Conservation (phyloP, 2,329 filamentous ascomycete species). For the Juglanconis oblonga region DNA sequence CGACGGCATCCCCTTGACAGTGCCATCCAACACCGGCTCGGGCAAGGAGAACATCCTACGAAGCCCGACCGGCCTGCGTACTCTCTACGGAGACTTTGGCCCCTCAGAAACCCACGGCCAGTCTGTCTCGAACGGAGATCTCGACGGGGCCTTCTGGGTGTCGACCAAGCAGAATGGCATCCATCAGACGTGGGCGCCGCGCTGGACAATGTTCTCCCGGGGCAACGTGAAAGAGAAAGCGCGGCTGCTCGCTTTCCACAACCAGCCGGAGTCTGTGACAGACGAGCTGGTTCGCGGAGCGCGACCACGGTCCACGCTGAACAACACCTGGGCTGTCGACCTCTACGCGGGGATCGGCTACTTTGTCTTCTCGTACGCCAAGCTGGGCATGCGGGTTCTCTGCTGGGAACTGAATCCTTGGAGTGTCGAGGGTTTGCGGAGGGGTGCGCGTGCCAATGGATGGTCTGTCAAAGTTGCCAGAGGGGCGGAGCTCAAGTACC, state of each 20-base stretch:
- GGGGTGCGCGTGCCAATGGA: slow-evolving; percentile 69
- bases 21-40: slow-evolving; percentile 4
- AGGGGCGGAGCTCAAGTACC: slow-evolving; percentile 34
- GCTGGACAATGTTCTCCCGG: slow-evolving; percentile 91
- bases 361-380: slow-evolving; percentile 82
- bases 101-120: slow-evolving; percentile 29
- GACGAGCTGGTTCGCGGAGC: neutral
- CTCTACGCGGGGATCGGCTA: slow-evolving; percentile 93
- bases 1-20: slow-evolving; percentile 55
- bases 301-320: slow-evolving; percentile 19
- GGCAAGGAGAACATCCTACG: slow-evolving; percentile 65
- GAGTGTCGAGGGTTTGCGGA: slow-evolving; percentile 77
- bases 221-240: slow-evolving; percentile 90
- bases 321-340: slow-evolving; percentile 62
- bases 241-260: slow-evolving; percentile 59
- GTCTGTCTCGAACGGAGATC: slow-evolving; percentile 46
- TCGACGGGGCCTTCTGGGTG: slow-evolving; percentile 73
- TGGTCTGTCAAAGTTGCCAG: slow-evolving; percentile 60
- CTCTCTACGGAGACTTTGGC: slow-evolving; percentile 75
- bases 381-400: slow-evolving; percentile 68
- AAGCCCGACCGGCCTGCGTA: slow-evolving; percentile 66
- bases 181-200: slow-evolving; percentile 79
- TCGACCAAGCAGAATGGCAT: slow-evolving; percentile 76
- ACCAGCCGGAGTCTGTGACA: neutral
- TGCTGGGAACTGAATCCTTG: slow-evolving; percentile 91